Evolutionary conservation across 2,329 filamentous ascomycete species (phyloP), one percentile per base, ranked within the genome.

Genomic region (Diaporthe humulicola): DNA sequence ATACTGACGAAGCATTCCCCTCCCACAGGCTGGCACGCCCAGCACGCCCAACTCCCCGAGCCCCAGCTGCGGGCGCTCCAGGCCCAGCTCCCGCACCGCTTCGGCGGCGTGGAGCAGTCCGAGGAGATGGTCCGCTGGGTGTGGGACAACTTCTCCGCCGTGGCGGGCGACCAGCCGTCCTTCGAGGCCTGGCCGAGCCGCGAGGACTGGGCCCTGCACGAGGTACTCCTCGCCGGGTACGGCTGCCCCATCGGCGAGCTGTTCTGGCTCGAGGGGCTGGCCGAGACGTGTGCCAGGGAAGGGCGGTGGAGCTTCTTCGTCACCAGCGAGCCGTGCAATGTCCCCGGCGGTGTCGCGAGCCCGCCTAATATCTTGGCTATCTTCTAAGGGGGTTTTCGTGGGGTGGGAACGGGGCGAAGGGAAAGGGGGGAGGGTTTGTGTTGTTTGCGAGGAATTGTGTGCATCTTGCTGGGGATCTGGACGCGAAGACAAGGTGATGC

Each of bases 241-340:
- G 87, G 87, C 0, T 86, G 85, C 77, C 87, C 87, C 19, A 87
- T 89, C 77, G 87, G 87, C 33, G 87, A 88, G 79, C 78, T 88
- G 4, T 88, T 88, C 77, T 85, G 88, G 79, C 80, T 89, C 14
- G 87, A 89, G 80, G 80, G 75, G 57, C 77, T 88, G 66, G 84
- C 85, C 1, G 81, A 75, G 70, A 78, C 86, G 57, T 88, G 87
- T 76, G 77, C 79, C 74, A 75, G 78, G 25, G 61, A 78, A 36
- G 78, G 80, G 33, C 79, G 86, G 64, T 89, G 84, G 82, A 84
- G 80, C 64, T 88, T 89, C 79, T 88, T 88, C 78, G 78, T 88
- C 12, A 79, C 80, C 0, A 88, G 86, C 71, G 86, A 87, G 83
- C 83, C 84, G n/a, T 85, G 83, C 56, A 86, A 87, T 79, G 87